Percentiles rank a stretch among this genome's conserved stretches.
phyloP scores from a whole-genome alignment of 495 filamentous ascomycete genomes.

The Astrothelium subdiscretum region DNA sequence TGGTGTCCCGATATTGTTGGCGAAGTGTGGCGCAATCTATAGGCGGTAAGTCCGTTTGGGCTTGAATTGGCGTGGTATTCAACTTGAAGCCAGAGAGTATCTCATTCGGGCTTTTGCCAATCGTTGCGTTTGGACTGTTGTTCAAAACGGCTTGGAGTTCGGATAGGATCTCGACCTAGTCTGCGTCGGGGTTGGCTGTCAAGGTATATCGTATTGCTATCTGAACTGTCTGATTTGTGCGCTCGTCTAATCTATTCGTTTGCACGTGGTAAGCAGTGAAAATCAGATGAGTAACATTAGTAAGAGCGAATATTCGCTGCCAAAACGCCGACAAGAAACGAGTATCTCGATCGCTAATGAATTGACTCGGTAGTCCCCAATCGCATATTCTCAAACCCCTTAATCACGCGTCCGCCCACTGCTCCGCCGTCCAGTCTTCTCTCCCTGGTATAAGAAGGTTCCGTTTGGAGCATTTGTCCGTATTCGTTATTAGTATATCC shows the following conservation, averaged over 20 bases:
- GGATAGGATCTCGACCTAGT: neutral
- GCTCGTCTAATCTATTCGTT: conserved; percentile 1
- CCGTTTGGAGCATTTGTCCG: neutral
- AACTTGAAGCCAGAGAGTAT: neutral
- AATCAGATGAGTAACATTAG: neutral
- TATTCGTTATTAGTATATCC: neutral
- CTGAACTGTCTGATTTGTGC: conserved; percentile 3
- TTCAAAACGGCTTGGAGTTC: neutral
- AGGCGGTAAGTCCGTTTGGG: neutral
- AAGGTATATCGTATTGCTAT: conserved; percentile 3
- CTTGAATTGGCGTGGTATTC: neutral
- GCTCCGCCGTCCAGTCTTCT: neutral
- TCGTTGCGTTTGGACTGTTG: neutral
- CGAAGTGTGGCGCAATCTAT: neutral
- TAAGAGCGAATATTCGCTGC: neutral
- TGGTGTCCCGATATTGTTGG: neutral
- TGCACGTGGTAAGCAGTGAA: conserved; percentile 2
- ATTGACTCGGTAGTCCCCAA: neutral
- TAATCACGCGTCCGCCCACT: neutral
- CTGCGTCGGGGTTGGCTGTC: neutral
- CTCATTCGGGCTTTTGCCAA: neutral
- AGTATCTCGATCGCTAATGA: neutral
- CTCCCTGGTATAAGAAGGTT: neutral
- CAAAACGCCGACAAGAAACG: neutral
- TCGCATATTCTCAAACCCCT: neutral